Conservation (phyloP, 2,329 filamentous ascomycete genomes). For the Penicillium brevicompactum region DNA sequence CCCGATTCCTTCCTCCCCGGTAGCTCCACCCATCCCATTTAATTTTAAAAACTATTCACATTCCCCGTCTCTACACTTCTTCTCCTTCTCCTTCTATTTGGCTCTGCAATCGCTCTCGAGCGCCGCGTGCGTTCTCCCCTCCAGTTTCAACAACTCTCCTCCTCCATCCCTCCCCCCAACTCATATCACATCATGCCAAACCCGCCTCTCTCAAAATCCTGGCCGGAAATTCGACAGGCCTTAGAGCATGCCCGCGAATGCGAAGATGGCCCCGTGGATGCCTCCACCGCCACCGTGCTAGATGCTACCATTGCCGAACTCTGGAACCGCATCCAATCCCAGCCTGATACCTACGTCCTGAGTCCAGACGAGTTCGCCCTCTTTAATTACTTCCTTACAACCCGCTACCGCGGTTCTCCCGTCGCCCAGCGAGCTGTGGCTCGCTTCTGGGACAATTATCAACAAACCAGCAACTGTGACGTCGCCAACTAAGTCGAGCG, state of each 20-base stretch:
- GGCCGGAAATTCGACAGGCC: constrained; percentile 62
- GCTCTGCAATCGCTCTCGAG: neutral
- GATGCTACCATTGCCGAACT: constrained; percentile 65
- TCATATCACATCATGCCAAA: constrained; percentile 29
- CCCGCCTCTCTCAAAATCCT: constrained; percentile 26
- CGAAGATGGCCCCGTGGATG: constrained; percentile 66
- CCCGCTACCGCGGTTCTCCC: constrained; percentile 60
- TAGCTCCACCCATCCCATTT: constrained; percentile 17
- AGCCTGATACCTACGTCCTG: constrained; percentile 72
- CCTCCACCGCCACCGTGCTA: constrained; percentile 64
- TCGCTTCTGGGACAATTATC: constrained; percentile 57
- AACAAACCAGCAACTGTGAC: constrained; percentile 27
- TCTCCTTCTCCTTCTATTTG: constrained; percentile 6
- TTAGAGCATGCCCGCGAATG: constrained; percentile 76
- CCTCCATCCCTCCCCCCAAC: constrained; percentile 5
- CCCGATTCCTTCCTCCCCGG: constrained; percentile 14
- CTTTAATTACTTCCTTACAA: constrained; percentile 77
- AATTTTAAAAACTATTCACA: constrained; percentile 20
- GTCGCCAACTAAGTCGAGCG: constrained; percentile 25
- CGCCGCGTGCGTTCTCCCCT: neutral
- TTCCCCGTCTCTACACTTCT: constrained; percentile 21
- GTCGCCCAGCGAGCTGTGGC: constrained; percentile 56
- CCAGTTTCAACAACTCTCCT: neutral
- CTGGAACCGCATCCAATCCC: constrained; percentile 67
- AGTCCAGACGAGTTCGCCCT: constrained; percentile 77